Percentiles rank a stretch among this genome's conserved stretches.
Conservation (phyloP, 2,329 filamentous ascomycete genomes). For the Eurotiales sp. region DNA sequence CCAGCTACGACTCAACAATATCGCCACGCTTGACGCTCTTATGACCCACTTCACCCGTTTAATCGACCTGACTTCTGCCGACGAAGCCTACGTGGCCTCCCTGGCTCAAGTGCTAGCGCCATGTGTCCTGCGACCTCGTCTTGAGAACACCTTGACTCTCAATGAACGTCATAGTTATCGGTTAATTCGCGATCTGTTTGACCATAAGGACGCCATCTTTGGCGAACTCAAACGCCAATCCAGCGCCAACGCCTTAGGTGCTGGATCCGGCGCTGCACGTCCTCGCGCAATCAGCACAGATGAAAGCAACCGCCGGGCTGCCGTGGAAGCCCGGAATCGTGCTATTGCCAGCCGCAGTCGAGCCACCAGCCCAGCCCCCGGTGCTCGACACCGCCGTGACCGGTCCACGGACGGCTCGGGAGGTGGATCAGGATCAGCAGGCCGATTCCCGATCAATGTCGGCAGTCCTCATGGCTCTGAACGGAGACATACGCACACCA, state of each 20-base stretch:
- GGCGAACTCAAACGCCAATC: slow-evolving; percentile 80
- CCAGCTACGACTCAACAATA: slow-evolving; percentile 91
- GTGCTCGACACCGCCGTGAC: slow-evolving; percentile 67
- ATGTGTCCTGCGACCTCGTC: slow-evolving; percentile 81
- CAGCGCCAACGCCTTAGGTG: slow-evolving; percentile 42
- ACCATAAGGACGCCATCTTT: slow-evolving; percentile 93
- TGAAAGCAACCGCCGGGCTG: slow-evolving; percentile 87
- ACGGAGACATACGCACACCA: slow-evolving; percentile 49
- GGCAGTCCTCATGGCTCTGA: slow-evolving; percentile 56
- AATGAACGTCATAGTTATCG: slow-evolving; percentile 92
- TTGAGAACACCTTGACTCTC: slow-evolving; percentile 86
- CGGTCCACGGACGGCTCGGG: slow-evolving; percentile 65
- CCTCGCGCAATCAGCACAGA: slow-evolving; percentile 89
- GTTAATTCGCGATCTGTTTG: slow-evolving; percentile 84
- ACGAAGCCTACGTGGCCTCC: slow-evolving; percentile 74
- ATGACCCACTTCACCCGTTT: slow-evolving; percentile 97
- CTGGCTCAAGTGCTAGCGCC: slow-evolving; percentile 74
- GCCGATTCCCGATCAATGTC: slow-evolving; percentile 78
- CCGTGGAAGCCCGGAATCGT: slow-evolving; percentile 89
- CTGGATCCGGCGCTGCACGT: slow-evolving; percentile 53
- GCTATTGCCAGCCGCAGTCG: slow-evolving; percentile 70
- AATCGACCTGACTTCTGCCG: slow-evolving; percentile 93
- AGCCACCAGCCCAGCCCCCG: slow-evolving; percentile 62
- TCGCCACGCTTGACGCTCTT: slow-evolving; percentile 95
- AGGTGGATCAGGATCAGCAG: slow-evolving; percentile 55